Evolutionary conservation across 1,284 basidiomycete species (phyloP).

Genomic region (Malassezia vespertilionis): DNA sequence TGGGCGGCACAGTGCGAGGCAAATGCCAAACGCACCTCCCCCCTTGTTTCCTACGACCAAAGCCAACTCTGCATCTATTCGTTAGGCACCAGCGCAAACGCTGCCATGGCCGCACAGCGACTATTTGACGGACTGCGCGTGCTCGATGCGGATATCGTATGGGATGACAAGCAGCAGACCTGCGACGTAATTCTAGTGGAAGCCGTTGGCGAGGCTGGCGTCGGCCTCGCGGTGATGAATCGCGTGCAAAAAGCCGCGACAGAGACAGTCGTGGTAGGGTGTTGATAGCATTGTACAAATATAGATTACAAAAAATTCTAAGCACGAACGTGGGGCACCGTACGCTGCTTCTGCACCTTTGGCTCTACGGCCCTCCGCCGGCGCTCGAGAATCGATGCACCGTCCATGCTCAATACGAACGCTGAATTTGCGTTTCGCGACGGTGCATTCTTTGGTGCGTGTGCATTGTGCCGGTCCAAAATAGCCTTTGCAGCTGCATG

Average conservation of each 20-base stretch:
- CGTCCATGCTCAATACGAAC: constrained; percentile 42
- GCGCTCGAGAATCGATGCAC: constrained; percentile 37
- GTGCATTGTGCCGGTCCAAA: constrained; percentile 28
- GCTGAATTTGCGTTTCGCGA: constrained; percentile 44
- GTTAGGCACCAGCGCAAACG: constrained; percentile 28
- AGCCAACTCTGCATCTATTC: constrained; percentile 15
- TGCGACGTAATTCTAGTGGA: constrained; percentile 81
- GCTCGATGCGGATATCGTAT: constrained; percentile 54
- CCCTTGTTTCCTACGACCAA: background rate
- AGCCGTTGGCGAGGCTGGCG: constrained; percentile 65
- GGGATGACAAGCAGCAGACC: constrained; percentile 45
- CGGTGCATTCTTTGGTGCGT: constrained; percentile 28
- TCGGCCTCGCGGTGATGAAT: constrained; percentile 94
- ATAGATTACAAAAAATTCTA: too few relatives aligned
- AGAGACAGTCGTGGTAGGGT: constrained; percentile 5
- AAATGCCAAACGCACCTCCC: background rate
- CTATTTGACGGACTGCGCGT: constrained; percentile 80
- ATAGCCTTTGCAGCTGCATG: constrained; percentile 41
- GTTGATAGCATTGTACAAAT: background rate
- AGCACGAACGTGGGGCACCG: too few relatives aligned
- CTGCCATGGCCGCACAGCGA: constrained; percentile 63
- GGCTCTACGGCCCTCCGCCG: too few relatives aligned
- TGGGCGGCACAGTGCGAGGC: background rate
- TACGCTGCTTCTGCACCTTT: too few relatives aligned
- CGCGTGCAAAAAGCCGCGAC: constrained; percentile 81